These are phyloP conservation scores for Hypoxylon intermedium DNA, from an alignment of 495 filamentous ascomycete genomes.

Conservation along the genomic window DNA sequence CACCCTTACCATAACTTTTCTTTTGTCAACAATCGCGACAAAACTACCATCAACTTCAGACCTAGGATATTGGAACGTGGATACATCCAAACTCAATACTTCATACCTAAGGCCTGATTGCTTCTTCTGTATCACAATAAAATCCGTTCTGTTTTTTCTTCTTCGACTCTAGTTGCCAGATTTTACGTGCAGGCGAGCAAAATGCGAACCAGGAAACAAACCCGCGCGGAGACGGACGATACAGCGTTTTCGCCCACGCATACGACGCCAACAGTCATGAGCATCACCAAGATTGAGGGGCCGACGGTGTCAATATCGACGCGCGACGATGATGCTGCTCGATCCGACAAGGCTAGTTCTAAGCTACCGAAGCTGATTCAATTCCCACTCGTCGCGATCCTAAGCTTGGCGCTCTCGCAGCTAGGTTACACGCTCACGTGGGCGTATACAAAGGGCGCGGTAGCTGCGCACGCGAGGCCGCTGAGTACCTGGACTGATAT, in stretches of 20 bases:
- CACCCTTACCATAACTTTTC: too few relatives aligned
- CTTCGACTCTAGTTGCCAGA: background rate
- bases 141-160: background rate
- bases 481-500: constrained; percentile 67
- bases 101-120: background rate
- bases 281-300: constrained; percentile 38
- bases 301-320: constrained; percentile 23
- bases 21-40: background rate
- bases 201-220: constrained; percentile 38
- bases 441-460: constrained; percentile 58
- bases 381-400: constrained; percentile 67
- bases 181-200: background rate
- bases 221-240: constrained; percentile 27
- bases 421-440: constrained; percentile 63
- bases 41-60: background rate
- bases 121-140: too few relatives aligned
- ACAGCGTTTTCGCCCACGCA: background rate
- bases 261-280: constrained; percentile 19
- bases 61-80: too few relatives aligned
- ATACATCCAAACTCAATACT: background rate
- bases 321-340: constrained; percentile 1
- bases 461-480: constrained; percentile 67
- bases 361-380: constrained; percentile 61
- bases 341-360: constrained; percentile 20
- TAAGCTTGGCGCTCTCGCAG: constrained; percentile 67